Conservation (phyloP, 306 rosid species). For the Sindora glabra region DNA sequence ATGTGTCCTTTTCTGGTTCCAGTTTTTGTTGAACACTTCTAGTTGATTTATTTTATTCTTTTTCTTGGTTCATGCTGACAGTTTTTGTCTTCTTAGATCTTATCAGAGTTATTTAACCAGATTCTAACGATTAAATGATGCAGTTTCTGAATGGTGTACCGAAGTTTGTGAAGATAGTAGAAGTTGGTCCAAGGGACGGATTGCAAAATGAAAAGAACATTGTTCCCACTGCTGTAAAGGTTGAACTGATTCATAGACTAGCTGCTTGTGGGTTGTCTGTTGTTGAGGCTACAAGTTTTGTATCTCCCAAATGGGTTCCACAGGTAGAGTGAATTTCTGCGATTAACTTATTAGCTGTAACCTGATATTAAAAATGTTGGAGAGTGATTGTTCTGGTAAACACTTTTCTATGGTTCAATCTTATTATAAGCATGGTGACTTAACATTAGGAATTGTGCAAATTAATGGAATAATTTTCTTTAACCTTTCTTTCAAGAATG, state of each 20-base stretch:
- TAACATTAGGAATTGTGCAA: neutral
- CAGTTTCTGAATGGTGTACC: slow-evolving; percentile 61
- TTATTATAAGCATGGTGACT: neutral
- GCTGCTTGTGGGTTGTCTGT: slow-evolving; percentile 73
- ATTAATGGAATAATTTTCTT: neutral
- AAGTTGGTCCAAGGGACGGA: slow-evolving; percentile 97
- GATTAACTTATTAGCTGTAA: neutral
- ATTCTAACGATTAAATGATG: slow-evolving; percentile 5
- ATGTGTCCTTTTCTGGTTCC: neutral
- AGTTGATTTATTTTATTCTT: too few relatives aligned
- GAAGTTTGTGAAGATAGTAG: slow-evolving; percentile 79
- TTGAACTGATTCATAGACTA: slow-evolving; percentile 67
- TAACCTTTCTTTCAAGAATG: neutral
- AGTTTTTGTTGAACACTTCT: too few relatives aligned
- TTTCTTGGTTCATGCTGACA: neutral
- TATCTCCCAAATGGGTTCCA: slow-evolving; percentile 96
- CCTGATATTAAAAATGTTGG: neutral
- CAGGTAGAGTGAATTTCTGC: slow-evolving; percentile 41
- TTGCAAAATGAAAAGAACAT: slow-evolving; percentile 80
- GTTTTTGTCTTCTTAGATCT: neutral
- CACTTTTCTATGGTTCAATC: neutral
- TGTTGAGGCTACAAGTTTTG: slow-evolving; percentile 92
- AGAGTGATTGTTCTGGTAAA: neutral
- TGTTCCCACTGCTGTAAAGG: slow-evolving; percentile 62
- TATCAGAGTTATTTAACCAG: neutral